Conservation (phyloP, 768 basidiomycete species). For the Panaeolus cyanescens region DNA sequence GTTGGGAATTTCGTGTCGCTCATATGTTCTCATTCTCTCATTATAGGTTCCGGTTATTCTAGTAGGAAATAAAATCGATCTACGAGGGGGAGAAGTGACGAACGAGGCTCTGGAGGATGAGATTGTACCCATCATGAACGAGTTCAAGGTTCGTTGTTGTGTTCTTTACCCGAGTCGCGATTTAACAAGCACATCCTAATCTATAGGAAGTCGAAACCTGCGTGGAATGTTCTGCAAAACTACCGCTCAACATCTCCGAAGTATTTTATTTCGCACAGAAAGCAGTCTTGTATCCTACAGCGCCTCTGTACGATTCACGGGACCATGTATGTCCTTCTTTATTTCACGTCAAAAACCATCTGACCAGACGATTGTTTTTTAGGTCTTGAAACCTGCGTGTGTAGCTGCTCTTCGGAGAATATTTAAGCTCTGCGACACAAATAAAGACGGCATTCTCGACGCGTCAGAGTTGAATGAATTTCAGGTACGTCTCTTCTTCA, state of each 20-base stretch:
- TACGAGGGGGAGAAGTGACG: constrained; percentile 90
- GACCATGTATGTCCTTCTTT: constrained; percentile 69
- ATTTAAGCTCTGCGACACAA: constrained; percentile 94
- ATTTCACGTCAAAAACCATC: constrained; percentile 10
- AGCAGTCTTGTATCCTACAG: constrained; percentile 95
- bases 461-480: constrained; percentile 94
- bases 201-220: constrained; percentile 96
- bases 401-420: constrained; percentile 86
- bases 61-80: constrained; percentile 97
- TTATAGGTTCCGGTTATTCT: constrained; percentile 91
- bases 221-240: constrained; percentile 93
- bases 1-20: background rate
- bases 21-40: constrained; percentile 5
- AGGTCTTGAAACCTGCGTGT: constrained; percentile 94
- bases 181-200: background rate
- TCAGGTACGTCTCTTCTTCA: constrained; percentile 72
- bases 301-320: constrained; percentile 94
- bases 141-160: constrained; percentile 79
- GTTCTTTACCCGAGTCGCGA: constrained; percentile 5
- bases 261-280: constrained; percentile 99
- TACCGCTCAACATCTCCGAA: constrained; percentile 91
- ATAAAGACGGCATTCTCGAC: constrained; percentile 93
- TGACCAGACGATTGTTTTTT: constrained; percentile 5
- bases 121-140: constrained; percentile 95
- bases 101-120: constrained; percentile 94